Evolutionary conservation across 176 grass and related monocot species (phyloP), one percentile per base, ranked within the genome.

Genomic region (Avena atlantica): DNA sequence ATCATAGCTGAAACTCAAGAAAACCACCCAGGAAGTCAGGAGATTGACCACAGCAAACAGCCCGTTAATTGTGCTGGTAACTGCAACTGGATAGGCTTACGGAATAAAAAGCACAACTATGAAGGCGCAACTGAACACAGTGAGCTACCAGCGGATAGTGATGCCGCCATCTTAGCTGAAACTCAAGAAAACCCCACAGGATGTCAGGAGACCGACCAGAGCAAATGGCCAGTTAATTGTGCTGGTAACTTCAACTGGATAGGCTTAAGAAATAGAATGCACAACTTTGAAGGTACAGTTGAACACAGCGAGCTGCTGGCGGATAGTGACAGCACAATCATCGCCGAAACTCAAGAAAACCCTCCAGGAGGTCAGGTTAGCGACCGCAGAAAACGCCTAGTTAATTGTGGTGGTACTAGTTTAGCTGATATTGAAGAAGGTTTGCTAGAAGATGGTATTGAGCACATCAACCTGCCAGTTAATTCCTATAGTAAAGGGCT

Each of bases 261-360:
- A 13, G 24, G 36, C n/a, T 83, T 55, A 8, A 13, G 20, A 58
- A 76, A 81, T 80, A 44, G 6, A 66, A 57, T 84, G 17, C 8
- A 8, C 27, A 62, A 7, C 57, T 19, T 62, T 42, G 69, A 88
- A 84, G 49, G 56, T 4, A 5, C 6, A 50, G 23, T 20, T 13
- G 68, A 81, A 20, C 34, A 84, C 20, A 19, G 6, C 0, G 72
- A 87, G 12, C 15, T 21, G 20, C 27, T 6, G 27, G 29, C 8
- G 29, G 56, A 65, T 55, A 74, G 42, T 9, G n/a, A 55, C 8
- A 34, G n/a, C 27, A 81, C 73, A 2, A 42, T n/a, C 52, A 9
- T 40, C 19, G 78, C 55, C 34, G 81, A 76, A 59, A 84, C 81
- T 70, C 81, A 21, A 70, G 67, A 21, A 13, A 45, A 45, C 7